Percentiles rank a stretch among this genome's conserved stretches.
Conservation (phyloP, 352 stramenopile species). For the Thraustotheca clavata region DNA sequence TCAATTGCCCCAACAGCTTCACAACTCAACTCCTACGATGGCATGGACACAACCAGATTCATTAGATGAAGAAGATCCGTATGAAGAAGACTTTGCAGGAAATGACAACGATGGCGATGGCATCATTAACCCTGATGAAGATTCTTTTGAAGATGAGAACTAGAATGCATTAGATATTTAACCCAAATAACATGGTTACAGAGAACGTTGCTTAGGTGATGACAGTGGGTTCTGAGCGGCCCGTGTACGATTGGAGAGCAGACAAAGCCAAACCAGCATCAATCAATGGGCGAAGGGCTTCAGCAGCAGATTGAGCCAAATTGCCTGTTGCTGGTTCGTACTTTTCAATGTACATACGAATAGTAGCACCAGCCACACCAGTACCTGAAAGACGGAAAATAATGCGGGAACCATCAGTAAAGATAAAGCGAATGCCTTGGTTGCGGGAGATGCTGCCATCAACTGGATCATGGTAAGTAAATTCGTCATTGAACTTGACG, state of each 20-base stretch:
- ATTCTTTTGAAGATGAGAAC: too few relatives aligned
- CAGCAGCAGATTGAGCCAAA: constrained; percentile 65
- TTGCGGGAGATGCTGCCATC: constrained; percentile 93
- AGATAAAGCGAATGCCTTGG: constrained; percentile 96
- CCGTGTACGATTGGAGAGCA: constrained; percentile 88
- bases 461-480: constrained; percentile 97
- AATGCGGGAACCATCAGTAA: constrained; percentile 90
- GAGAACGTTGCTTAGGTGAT: constrained; percentile 87
- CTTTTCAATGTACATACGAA: constrained; percentile 99
- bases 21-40: too few relatives aligned
- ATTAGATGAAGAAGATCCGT: background rate
- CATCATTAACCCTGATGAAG: background rate
- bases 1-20: too few relatives aligned
- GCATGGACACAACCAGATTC: too few relatives aligned
- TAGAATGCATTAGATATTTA: background rate
- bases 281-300: constrained; percentile 84
- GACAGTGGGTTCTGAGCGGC: constrained; percentile 91
- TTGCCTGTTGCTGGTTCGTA: constrained; percentile 89
- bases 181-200: background rate
- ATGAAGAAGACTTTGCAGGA: background rate
- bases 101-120: background rate
- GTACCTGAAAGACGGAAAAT: constrained; percentile 98
- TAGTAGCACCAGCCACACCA: constrained; percentile 93
- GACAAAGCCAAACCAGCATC: constrained; percentile 89
- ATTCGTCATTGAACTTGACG: constrained; percentile 91